Conservation (phyloP, 495 filamentous ascomycete genomes). For the Hypoxylon trugodes region DNA sequence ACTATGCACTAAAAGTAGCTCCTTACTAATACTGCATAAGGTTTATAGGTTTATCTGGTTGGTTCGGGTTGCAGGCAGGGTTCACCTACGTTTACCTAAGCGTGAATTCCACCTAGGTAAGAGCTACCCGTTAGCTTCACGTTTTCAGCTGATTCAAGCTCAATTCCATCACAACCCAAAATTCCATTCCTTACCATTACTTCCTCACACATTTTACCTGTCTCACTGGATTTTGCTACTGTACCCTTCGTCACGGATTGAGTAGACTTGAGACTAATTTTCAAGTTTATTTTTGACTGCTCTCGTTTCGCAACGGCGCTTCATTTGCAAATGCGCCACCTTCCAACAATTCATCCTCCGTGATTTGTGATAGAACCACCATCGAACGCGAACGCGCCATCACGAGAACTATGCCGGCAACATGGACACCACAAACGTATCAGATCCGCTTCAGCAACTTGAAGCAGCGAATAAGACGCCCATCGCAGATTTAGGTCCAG, state of each 20-base stretch:
- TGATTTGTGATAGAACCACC: slow-evolving; percentile 17
- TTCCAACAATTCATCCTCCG: slow-evolving; percentile 7
- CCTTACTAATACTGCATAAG: no score
- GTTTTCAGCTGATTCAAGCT: slow-evolving; percentile 14
- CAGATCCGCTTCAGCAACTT: slow-evolving; percentile 24
- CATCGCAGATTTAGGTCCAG: slow-evolving; percentile 75
- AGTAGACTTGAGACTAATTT: background rate
- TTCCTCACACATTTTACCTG: background rate
- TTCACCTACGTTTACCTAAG: no score
- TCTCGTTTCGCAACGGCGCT: background rate
- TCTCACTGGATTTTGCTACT: background rate
- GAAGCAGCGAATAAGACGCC: slow-evolving; percentile 53
- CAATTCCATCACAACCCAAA: background rate
- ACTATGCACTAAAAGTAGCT: no score
- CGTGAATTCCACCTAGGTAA: no score
- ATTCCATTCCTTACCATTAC: no score
- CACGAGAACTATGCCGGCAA: slow-evolving; percentile 33
- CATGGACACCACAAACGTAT: slow-evolving; percentile 33
- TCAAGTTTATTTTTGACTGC: background rate
- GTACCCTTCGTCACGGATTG: no score
- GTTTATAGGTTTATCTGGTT: no score
- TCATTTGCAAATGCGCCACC: slow-evolving; percentile 18
- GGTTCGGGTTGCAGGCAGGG: no score
- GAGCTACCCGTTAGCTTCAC: slow-evolving; percentile 18
- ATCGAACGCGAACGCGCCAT: slow-evolving; percentile 26